Evolutionary conservation across 2,329 filamentous ascomycete genomes (phyloP).

Genomic region (Claviceps sp.): DNA sequence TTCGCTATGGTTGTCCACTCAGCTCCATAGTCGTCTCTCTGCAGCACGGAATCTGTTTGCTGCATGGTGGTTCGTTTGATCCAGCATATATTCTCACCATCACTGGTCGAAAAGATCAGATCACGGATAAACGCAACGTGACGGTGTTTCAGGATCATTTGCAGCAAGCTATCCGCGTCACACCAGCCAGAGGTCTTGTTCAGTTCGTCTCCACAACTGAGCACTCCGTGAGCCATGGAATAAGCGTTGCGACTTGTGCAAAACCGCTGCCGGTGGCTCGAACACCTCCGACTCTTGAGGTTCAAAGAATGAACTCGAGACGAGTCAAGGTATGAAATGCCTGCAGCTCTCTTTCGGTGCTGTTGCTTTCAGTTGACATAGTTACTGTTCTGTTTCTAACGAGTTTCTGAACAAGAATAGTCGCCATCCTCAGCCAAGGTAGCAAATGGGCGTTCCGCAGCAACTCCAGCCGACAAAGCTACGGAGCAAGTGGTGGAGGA

Average conservation of each 20-base stretch:
- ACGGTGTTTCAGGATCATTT: slow-evolving; percentile 66
- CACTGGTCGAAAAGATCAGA: slow-evolving; percentile 51
- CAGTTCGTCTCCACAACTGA: slow-evolving; percentile 58
- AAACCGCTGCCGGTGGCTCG: slow-evolving; percentile 11
- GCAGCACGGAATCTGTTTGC: slow-evolving; percentile 61
- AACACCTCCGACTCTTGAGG: background rate
- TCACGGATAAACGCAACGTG: slow-evolving; percentile 69
- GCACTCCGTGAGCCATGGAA: slow-evolving; percentile 57
- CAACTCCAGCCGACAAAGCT: background rate
- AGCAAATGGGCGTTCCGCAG: background rate
- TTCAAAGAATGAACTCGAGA: background rate
- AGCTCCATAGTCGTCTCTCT: slow-evolving; percentile 62
- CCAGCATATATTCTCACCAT: slow-evolving; percentile 70
- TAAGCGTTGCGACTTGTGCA: slow-evolving; percentile 55
- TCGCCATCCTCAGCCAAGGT: background rate
- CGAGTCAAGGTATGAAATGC: background rate
- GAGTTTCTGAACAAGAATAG: background rate
- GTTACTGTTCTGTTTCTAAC: background rate
- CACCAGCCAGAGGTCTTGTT: slow-evolving; percentile 53
- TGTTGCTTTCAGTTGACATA: background rate
- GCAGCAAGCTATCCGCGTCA: slow-evolving; percentile 54
- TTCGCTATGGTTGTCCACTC: slow-evolving; percentile 61
- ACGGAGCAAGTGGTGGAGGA: background rate
- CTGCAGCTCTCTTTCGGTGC: background rate
- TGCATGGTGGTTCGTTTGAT: slow-evolving; percentile 62